These are phyloP conservation scores for Podospora conica DNA, from an alignment of 495 filamentous ascomycete genomes.

Conservation along the genomic window DNA sequence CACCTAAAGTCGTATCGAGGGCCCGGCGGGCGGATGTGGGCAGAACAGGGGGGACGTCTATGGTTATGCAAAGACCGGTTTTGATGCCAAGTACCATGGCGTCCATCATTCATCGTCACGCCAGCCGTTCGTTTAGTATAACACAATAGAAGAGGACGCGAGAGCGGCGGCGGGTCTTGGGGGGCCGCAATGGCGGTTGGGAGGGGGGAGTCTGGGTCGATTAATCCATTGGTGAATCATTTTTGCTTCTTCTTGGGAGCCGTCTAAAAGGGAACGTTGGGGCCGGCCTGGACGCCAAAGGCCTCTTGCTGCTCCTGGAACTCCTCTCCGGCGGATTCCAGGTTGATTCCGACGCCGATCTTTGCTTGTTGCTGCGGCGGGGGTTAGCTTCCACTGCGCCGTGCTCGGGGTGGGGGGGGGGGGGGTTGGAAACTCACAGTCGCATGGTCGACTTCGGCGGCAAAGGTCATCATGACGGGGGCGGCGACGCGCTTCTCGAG, in stretches of 20 bases:
- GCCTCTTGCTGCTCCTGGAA: constrained; percentile 86
- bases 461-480: constrained; percentile 85
- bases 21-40: constrained; percentile 3
- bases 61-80: constrained; percentile 14
- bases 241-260: constrained; percentile 5
- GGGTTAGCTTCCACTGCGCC: constrained; percentile 17
- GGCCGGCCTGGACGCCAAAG: constrained; percentile 35
- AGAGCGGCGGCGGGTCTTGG: not conserved
- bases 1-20: not conserved
- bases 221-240: not conserved
- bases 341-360: constrained; percentile 87
- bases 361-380: constrained; percentile 78
- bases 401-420: too few species aligned
- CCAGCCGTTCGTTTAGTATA: constrained; percentile 8
- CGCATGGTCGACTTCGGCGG: constrained; percentile 92
- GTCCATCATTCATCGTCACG: constrained; percentile 8
- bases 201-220: not conserved
- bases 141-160: constrained; percentile 6
- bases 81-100: constrained; percentile 4
- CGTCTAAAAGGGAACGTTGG: constrained; percentile 53
- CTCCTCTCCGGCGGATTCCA: constrained; percentile 84
- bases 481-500: constrained; percentile 93
- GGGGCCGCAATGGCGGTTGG: constrained; percentile 15
- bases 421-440: constrained; percentile 58
- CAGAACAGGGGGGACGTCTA: constrained; percentile 12